Evolutionary conservation across 345 rosid species (phyloP), one percentile per base, ranked within the genome.

Genomic region (Arabis hirsuta): DNA sequence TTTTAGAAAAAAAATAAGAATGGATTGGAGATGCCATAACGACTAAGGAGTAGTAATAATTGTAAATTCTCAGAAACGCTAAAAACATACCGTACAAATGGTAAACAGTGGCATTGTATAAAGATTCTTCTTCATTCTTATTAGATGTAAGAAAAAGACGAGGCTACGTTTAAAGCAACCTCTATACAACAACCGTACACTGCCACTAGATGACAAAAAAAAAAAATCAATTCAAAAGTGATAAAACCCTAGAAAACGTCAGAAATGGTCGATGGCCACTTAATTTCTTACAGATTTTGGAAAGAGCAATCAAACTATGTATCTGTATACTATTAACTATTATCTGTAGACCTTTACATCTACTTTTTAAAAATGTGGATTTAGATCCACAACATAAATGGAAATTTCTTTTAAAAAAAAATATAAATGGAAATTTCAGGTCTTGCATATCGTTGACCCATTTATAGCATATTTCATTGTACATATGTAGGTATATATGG

Each of bases 221-320:
- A 62, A 32, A 6, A 7, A 51, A 67, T 27, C 38, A 76, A 69
- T 61, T 19, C 19, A 9, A 76, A 69, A 76, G 65, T 69, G 65
- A 62, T 42, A 55, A 62, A 71, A 57, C 80, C 76, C 80, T 76
- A 64, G 72, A 70, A 55, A 63, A 76, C 71, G 67, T 76, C 80
- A 31, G 66, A 34, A 3, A 22, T 31, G 41, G 75, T 55, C 39
- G 71, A 70, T 43, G 67, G 27, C 57, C 54, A 46, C 44, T 38
- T 55, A 63, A 44, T 61, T 61, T 62, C 59, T 27, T 26, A 52
- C 27, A 55, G 44, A 10, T 55, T 29, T 68, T 46, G 9, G 55
- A 22, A 69, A 45, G 16, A 22, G 24, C 42, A 32, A 43, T 32
- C 53, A 69, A 63, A 48, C 14, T 62, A 53, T 38, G 69, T 29